Evolutionary conservation across 176 grass and related monocot genomes (phyloP).

Genomic region (Aechmea fasciata): DNA sequence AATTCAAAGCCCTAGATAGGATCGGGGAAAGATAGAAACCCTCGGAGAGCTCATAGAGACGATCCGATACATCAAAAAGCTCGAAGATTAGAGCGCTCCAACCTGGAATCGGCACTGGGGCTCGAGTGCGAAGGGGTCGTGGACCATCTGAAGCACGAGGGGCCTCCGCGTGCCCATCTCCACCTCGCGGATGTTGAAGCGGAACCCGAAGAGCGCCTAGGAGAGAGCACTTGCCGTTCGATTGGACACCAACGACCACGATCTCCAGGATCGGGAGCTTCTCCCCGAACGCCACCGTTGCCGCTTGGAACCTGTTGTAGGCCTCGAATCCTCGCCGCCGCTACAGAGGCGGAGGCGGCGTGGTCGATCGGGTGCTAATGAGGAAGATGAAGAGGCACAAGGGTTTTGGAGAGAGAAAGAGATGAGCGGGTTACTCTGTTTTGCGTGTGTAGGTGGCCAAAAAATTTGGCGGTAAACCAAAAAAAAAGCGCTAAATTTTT

Average conservation of each 20-base stretch:
- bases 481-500: too few relatives aligned
- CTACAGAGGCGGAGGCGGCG: too few relatives aligned
- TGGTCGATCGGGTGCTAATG: too few relatives aligned
- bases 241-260: conserved; percentile 73
- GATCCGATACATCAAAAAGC: conserved; percentile 13
- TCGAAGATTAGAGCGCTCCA: conserved; percentile 1
- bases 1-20: too few relatives aligned
- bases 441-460: too few relatives aligned
- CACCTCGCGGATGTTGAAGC: conserved; percentile 96
- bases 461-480: too few relatives aligned
- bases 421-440: too few relatives aligned
- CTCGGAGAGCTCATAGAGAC: too few relatives aligned
- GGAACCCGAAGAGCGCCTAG: conserved; percentile 89
- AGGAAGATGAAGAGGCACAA: too few relatives aligned
- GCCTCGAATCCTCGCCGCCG: too few relatives aligned
- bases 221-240: conserved; percentile 89
- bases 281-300: conserved; percentile 81
- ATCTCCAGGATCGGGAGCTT: conserved; percentile 95
- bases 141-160: conserved; percentile 96
- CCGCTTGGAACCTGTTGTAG: conserved; percentile 94
- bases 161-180: conserved; percentile 96
- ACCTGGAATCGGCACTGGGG: conserved; percentile 95
- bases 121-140: conserved; percentile 78
- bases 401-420: too few relatives aligned
- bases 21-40: too few relatives aligned